Conservation (phyloP, 805 yeast species). For the Ogataea saltuana region DNA sequence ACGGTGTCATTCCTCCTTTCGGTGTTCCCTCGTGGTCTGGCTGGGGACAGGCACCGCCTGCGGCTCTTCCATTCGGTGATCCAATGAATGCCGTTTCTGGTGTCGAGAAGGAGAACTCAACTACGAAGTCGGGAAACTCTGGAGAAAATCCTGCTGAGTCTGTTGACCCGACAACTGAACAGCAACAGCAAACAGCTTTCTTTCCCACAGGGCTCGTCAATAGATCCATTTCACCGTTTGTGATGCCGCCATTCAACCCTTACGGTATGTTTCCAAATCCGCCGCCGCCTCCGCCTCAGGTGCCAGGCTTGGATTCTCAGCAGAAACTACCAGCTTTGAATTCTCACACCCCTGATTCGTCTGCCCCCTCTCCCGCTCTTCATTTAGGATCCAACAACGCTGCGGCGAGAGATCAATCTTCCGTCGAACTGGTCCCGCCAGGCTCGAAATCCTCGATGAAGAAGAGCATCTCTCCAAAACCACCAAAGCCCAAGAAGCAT, state of each 20-base stretch:
- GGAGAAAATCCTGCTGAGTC: constrained; percentile 10
- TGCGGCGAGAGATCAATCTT: constrained; percentile 17
- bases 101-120: constrained; percentile 1
- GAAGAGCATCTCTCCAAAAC: constrained; percentile 27
- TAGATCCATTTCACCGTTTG: constrained; percentile 39
- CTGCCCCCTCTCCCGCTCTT: constrained; percentile 4
- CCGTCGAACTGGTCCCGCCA: constrained; percentile 11
- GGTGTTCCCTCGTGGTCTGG: constrained; percentile 19
- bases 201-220: constrained; percentile 27
- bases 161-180: background rate
- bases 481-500: constrained; percentile 38
- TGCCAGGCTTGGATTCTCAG: constrained; percentile 3
- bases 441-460: constrained; percentile 12
- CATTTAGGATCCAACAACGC: constrained; percentile 2
- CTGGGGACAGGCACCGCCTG: constrained; percentile 17
- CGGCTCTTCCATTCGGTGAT: constrained; percentile 15
- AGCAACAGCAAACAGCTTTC: constrained; percentile 13
- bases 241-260: constrained; percentile 53
- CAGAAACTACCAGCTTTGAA: background rate
- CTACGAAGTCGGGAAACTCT: constrained; percentile 5
- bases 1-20: constrained; percentile 22
- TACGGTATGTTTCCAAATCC: constrained; percentile 35
- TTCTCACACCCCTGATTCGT: constrained; percentile 6
- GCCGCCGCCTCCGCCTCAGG: constrained; percentile 15
- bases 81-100: constrained; percentile 2